Percentiles rank a stretch among this genome's conserved stretches.
phyloP scores from a whole-genome alignment of 345 rosid species.

The Eutrema heterophyllum region DNA sequence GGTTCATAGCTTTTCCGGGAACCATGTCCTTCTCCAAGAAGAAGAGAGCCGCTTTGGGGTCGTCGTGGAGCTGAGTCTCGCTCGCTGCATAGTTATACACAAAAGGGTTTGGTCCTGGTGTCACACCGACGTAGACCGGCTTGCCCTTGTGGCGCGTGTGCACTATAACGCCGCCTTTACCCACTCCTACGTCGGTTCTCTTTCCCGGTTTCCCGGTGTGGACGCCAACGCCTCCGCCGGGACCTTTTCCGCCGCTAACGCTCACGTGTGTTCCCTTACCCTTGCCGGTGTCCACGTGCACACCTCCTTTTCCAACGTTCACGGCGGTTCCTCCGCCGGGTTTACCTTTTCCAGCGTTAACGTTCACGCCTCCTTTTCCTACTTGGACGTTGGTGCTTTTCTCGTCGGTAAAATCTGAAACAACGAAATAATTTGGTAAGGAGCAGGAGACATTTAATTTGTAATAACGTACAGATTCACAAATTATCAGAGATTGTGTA shows the following conservation, averaged over 20 bases:
- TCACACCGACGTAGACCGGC: constrained; percentile 57
- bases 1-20: constrained; percentile 46
- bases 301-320: constrained; percentile 56
- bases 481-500: neutral
- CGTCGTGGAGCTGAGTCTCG: constrained; percentile 56
- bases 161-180: constrained; percentile 74
- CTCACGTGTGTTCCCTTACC: constrained; percentile 46
- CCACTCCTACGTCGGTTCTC: constrained; percentile 64
- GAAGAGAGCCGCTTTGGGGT: constrained; percentile 60
- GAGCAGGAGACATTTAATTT: neutral
- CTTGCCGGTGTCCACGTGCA: constrained; percentile 51
- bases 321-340: constrained; percentile 57
- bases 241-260: constrained; percentile 42
- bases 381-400: constrained; percentile 52
- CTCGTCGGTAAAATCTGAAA: constrained; percentile 50
- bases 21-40: constrained; percentile 80
- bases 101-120: constrained; percentile 45
- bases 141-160: constrained; percentile 54
- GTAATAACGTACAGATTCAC: neutral
- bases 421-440: neutral
- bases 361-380: constrained; percentile 37
- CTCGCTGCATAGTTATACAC: constrained; percentile 36
- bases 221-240: constrained; percentile 41
- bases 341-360: constrained; percentile 41
- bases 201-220: constrained; percentile 43